These are phyloP conservation scores for Fusarium bactridioides DNA, from an alignment of 2,329 filamentous ascomycete species.

Conservation along the genomic window DNA sequence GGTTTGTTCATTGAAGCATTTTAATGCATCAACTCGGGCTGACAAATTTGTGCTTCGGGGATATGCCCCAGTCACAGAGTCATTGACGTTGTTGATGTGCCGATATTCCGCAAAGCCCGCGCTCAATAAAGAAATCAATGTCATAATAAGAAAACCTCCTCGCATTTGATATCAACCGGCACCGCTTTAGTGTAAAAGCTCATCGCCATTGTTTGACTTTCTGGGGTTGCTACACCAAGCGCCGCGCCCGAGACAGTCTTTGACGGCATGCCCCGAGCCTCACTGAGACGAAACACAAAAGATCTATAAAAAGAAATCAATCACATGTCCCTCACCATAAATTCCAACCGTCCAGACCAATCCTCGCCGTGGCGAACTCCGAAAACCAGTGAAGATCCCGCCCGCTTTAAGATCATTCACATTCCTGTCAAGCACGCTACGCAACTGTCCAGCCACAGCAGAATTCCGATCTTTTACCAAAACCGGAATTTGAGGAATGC, in stretches of 20 bases:
- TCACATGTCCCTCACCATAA: too few relatives aligned
- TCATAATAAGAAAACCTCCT: too few relatives aligned
- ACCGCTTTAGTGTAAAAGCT: too few relatives aligned
- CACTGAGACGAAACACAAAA: neutral
- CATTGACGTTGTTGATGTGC: neutral
- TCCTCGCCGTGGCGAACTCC: neutral
- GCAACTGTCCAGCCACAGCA: neutral
- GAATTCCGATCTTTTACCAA: neutral
- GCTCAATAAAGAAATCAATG: too few relatives aligned
- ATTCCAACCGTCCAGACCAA: neutral
- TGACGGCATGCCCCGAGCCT: neutral
- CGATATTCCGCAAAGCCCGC: neutral
- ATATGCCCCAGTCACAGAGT: neutral
- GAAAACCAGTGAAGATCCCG: slow-evolving; percentile 1
- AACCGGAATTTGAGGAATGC: slow-evolving; percentile 11
- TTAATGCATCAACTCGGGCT: neutral
- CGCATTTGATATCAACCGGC: too few relatives aligned
- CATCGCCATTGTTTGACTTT: neutral
- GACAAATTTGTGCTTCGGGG: neutral
- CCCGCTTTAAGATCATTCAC: neutral
- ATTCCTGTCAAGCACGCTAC: slow-evolving; percentile 6
- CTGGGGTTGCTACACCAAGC: neutral
- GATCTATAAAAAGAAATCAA: neutral
- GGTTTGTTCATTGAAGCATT: neutral
- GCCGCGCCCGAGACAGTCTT: neutral